phyloP scores from a whole-genome alignment of 2,329 filamentous ascomycete genomes.

The Atkinsonella hypoxylon region DNA sequence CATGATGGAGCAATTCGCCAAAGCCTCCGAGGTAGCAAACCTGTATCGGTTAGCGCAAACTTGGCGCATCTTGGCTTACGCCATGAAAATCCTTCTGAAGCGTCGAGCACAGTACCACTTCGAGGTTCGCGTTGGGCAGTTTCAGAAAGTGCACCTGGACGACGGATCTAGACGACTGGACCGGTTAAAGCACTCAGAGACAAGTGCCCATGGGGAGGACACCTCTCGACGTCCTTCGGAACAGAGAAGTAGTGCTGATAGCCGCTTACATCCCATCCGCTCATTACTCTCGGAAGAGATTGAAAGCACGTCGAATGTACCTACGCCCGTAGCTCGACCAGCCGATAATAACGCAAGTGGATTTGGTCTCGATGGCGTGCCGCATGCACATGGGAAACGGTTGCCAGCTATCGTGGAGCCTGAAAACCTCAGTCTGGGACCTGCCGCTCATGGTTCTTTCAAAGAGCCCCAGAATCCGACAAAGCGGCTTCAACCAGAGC shows the following conservation, averaged over 20 bases:
- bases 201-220: slow-evolving; percentile 22
- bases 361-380: slow-evolving; percentile 11
- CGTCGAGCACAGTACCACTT: slow-evolving; percentile 46
- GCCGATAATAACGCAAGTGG: slow-evolving; percentile 24
- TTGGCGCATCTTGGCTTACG: slow-evolving; percentile 49
- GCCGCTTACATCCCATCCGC: slow-evolving; percentile 22
- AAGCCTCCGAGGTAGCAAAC: slow-evolving; percentile 42
- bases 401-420: slow-evolving; percentile 38
- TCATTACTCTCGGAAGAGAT: slow-evolving; percentile 43
- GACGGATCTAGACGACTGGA: slow-evolving; percentile 16
- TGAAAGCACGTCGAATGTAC: slow-evolving; percentile 50
- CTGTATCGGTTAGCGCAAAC: slow-evolving; percentile 51
- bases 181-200: slow-evolving; percentile 15
- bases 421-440: slow-evolving; percentile 37
- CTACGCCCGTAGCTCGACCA: slow-evolving; percentile 47
- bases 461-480: slow-evolving; percentile 21
- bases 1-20: slow-evolving; percentile 46
- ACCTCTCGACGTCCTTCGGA: slow-evolving; percentile 23
- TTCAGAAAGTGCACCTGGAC: slow-evolving; percentile 22
- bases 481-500: slow-evolving; percentile 36
- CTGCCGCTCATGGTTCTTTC: slow-evolving; percentile 28
- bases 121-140: slow-evolving; percentile 31
- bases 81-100: slow-evolving; percentile 39
- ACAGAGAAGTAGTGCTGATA: slow-evolving; percentile 18
- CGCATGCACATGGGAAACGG: slow-evolving; percentile 23